phyloP scores from a whole-genome alignment of 352 stramenopile genomes.

The Pythium periplocum region DNA sequence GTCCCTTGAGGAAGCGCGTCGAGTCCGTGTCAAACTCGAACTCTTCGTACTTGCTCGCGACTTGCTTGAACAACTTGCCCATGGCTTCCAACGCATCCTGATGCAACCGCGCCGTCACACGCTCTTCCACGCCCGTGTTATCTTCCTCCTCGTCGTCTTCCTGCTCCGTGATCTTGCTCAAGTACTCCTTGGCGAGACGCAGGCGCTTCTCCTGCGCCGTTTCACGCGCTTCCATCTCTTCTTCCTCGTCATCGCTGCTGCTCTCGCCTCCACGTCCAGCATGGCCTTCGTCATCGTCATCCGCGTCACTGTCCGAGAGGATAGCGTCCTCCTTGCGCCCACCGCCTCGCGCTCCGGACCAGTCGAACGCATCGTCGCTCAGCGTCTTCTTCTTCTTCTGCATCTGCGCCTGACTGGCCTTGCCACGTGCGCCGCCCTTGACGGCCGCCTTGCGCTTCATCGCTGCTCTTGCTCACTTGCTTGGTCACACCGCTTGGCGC shows the following conservation, averaged over 20 bases:
- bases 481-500: conserved; percentile 14
- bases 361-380: conserved; percentile 78
- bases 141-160: conserved; percentile 47
- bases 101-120: conserved; percentile 72
- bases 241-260: conserved; percentile 28
- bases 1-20: conserved; percentile 69
- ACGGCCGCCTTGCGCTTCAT: conserved; percentile 50
- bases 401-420: conserved; percentile 18
- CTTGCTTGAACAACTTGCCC: conserved; percentile 86
- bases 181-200: conserved; percentile 85
- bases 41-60: conserved; percentile 66
- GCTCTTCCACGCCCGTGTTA: conserved; percentile 50
- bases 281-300: conserved; percentile 23
- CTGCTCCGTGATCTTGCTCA: conserved; percentile 79
- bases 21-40: conserved; percentile 82
- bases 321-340: conserved; percentile 44
- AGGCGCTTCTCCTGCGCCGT: conserved; percentile 87
- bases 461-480: conserved; percentile 5
- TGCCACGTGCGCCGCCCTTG: conserved; percentile 19
- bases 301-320: conserved; percentile 67
- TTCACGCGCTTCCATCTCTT: conserved; percentile 64
- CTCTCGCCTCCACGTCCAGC: conserved; percentile 23
- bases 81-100: conserved; percentile 81
- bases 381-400: conserved; percentile 61
- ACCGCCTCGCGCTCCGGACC: conserved; percentile 23